Evolutionary conservation across 78 protist genomes (phyloP), one percentile per base, ranked within the genome.

Genomic region (Planoprotostelium fungivorum): DNA sequence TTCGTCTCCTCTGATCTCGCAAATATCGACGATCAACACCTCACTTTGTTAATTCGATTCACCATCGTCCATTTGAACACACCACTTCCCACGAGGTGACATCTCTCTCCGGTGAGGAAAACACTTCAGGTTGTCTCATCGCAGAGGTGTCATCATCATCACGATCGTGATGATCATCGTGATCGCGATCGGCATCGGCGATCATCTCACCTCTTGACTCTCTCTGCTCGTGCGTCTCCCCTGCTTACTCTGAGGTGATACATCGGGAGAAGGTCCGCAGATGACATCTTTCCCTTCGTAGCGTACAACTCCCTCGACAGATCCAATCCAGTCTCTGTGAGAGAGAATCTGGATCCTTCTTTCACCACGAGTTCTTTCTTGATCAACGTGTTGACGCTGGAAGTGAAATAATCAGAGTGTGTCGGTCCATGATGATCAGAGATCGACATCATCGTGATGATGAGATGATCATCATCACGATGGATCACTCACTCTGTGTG

Each of bases 1-100:
- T 84, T 38, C 88, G 0, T 34, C 35, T 10, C 89, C 86, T 38
- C 87, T 91, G 1, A 88, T 63, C 88, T 92, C 94, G n/a, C 94
- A 35, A 63, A 85, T 89, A 73, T 92, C 94, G 0, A 92, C 36
- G 35, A 92, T 1, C n/a, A 92, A 38, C 23, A 29, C 36, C n/a
- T 36, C 35, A 29, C 16, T n/a, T 88, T 63, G 73, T 31, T 31
- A 9, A 28, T 16, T 23, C 34, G 35, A 34, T 36, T 36, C 31
- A 36, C 23, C 34, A 29, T 34, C 16, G 37, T 0, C 0, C 87
- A 38, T 34, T 37, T 29, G 29, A n/a, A 73, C 28, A 0, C 0
- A 16, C 85, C 85, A 63, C 5, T 83, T n/a, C 29, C 29, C 38
- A 38, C 29, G 37, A 1, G 28, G 36, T 1, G 37, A n/a, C 51